Conservation (phyloP, 148 eudicot species). For the Gaultheria prostrata region DNA sequence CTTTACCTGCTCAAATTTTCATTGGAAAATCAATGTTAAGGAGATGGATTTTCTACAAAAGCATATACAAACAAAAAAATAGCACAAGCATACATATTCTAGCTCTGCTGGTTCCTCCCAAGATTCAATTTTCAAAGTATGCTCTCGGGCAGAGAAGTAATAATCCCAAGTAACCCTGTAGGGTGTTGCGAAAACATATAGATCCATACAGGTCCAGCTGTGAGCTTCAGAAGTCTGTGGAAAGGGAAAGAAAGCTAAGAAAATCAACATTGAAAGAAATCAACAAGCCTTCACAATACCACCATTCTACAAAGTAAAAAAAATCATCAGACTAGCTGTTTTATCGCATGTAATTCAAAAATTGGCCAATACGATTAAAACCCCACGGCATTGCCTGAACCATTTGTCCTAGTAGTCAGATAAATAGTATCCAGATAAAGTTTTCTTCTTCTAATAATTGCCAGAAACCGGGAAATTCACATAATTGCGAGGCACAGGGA, state of each 20-base stretch:
- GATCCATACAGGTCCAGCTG: constrained; percentile 98
- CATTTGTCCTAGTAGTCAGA: background rate
- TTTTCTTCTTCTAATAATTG: background rate
- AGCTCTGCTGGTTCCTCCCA: constrained; percentile 97
- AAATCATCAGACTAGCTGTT: constrained; percentile 3
- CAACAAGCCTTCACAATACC: background rate
- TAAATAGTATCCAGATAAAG: background rate
- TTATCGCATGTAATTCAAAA: background rate
- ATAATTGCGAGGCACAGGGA: background rate
- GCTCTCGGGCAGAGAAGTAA: constrained; percentile 78
- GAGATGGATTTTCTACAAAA: background rate
- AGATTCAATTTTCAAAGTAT: constrained; percentile 70
- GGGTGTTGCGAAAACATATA: constrained; percentile 95
- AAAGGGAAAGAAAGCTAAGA: constrained; percentile 2
- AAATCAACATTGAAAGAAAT: background rate
- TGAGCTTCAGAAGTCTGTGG: constrained; percentile 81
- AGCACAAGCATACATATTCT: constrained; percentile 68
- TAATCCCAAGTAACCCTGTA: constrained; percentile 95
- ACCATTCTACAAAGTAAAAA: background rate
- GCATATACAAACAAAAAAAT: constrained; percentile 3
- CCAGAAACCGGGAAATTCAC: background rate
- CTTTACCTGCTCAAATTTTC: constrained; percentile 65
- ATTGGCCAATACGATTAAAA: background rate
- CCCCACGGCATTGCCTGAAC: background rate
- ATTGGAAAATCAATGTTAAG: constrained; percentile 17